Percentiles rank a stretch among this genome's conserved stretches.
These are phyloP conservation scores for Iberis pinnata DNA, from an alignment of 345 rosid species.

Conservation along the genomic window DNA sequence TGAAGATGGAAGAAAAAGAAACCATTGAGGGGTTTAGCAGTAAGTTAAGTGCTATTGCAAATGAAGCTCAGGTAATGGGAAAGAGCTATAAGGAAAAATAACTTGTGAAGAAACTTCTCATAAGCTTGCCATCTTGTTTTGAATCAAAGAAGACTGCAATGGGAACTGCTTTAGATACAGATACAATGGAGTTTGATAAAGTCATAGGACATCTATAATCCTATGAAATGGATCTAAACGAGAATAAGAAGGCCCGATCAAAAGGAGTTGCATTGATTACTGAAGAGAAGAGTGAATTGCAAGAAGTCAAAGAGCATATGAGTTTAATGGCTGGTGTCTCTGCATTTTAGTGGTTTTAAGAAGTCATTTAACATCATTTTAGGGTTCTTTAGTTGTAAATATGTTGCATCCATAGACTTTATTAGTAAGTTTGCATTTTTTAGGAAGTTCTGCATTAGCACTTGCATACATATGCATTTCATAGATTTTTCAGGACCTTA, in stretches of 20 bases:
- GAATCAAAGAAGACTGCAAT: background rate
- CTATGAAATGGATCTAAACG: background rate
- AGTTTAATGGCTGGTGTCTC: no score
- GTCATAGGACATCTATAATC: background rate
- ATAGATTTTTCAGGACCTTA: no score
- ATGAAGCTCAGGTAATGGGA: background rate
- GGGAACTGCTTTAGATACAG: background rate
- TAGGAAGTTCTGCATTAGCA: no score
- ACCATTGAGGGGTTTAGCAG: background rate
- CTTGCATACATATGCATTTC: no score
- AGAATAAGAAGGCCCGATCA: background rate
- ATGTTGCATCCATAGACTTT: no score
- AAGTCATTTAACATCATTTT: no score
- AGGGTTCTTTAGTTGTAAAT: no score
- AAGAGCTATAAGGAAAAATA: background rate
- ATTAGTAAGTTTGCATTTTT: no score
- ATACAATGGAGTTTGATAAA: background rate
- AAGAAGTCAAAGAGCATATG: no score
- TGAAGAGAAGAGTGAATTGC: background rate
- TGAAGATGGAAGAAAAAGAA: background rate
- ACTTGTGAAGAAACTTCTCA: background rate
- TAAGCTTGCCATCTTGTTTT: background rate
- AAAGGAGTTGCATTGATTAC: background rate
- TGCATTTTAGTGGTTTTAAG: no score
- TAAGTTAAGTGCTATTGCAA: background rate